Conservation (phyloP, 202 grass and related monocot genomes). For the Hordeum pubiflorum region DNA sequence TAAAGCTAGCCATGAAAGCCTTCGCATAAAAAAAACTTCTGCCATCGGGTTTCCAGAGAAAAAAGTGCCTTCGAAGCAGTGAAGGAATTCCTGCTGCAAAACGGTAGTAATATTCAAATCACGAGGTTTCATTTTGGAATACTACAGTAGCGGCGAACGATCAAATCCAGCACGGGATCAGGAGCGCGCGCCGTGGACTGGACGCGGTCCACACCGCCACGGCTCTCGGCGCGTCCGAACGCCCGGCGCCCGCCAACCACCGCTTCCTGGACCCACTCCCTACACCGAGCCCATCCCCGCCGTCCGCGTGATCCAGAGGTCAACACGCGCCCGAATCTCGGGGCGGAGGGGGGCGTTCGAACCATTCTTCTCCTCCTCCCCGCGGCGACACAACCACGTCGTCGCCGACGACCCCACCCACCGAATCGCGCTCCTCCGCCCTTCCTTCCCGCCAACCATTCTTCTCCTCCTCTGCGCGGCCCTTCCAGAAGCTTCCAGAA, state of each 20-base stretch:
- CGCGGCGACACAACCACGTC: constrained; percentile 12
- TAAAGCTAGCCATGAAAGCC: no score
- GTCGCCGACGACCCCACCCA: constrained; percentile 22
- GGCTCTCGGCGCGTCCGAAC: neutral
- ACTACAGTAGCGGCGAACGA: neutral
- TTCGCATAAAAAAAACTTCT: no score
- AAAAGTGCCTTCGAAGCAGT: no score
- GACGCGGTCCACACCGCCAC: constrained; percentile 12
- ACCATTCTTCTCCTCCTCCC: neutral
- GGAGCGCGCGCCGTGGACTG: neutral
- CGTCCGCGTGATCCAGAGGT: neutral
- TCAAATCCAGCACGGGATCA: neutral
- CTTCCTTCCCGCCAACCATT: neutral
- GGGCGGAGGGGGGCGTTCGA: neutral
- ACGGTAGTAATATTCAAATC: neutral
- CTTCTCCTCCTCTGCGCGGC: neutral
- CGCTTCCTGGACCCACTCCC: neutral
- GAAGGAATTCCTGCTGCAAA: no score
- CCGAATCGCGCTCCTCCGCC: neutral
- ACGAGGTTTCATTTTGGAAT: neutral
- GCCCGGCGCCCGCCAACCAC: neutral
- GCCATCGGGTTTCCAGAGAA: no score
- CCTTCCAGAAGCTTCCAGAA: neutral
- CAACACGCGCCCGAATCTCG: constrained; percentile 12
- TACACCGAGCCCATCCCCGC: neutral